Evolutionary conservation across 805 yeast genomes (phyloP).

Genomic region (Hanseniaspora occidentalis): DNA sequence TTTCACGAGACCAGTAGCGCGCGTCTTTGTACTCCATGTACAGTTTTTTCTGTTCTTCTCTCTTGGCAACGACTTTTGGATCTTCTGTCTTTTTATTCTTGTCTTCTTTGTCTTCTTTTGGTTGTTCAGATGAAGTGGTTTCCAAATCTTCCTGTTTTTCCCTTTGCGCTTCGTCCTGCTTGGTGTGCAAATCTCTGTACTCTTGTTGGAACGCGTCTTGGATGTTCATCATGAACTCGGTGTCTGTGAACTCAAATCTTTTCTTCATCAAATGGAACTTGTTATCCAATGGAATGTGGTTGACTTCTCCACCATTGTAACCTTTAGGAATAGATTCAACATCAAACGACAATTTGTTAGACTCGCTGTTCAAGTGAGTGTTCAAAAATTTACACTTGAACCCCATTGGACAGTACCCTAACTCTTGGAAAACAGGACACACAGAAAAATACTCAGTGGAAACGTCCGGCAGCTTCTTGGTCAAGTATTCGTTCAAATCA

Average conservation of each 20-base stretch:
- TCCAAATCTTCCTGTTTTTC: too few relatives aligned
- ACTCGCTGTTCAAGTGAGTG: conserved; percentile 47
- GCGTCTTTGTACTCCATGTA: conserved; percentile 51
- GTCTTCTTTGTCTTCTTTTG: conserved; percentile 16
- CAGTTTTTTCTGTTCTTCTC: conserved; percentile 21
- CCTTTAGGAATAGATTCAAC: conserved; percentile 25
- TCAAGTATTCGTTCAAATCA: conserved; percentile 53
- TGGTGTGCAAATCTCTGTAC: conserved; percentile 23
- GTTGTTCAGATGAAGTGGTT: conserved; percentile 16
- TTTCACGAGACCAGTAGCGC: conserved; percentile 67
- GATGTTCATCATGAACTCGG: conserved; percentile 48
- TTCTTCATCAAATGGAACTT: conserved; percentile 32
- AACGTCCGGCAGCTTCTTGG: conserved; percentile 56
- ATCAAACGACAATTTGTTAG: conserved; percentile 27
- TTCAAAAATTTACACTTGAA: conserved; percentile 83
- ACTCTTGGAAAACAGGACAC: conserved; percentile 73
- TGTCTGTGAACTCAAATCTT: conserved; percentile 41
- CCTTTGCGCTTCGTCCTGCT: conserved; percentile 25
- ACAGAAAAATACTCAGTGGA: conserved; percentile 32
- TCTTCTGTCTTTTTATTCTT: conserved; percentile 12
- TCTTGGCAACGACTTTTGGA: conserved; percentile 20
- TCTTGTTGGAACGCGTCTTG: conserved; percentile 45
- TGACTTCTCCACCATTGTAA: conserved; percentile 43
- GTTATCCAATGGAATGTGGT: conserved; percentile 37
- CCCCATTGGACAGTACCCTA: conserved; percentile 90